Base-by-base conservation (phyloP, 2,329 filamentous ascomycete genomes). In the Fusarium sp. region DNA sequence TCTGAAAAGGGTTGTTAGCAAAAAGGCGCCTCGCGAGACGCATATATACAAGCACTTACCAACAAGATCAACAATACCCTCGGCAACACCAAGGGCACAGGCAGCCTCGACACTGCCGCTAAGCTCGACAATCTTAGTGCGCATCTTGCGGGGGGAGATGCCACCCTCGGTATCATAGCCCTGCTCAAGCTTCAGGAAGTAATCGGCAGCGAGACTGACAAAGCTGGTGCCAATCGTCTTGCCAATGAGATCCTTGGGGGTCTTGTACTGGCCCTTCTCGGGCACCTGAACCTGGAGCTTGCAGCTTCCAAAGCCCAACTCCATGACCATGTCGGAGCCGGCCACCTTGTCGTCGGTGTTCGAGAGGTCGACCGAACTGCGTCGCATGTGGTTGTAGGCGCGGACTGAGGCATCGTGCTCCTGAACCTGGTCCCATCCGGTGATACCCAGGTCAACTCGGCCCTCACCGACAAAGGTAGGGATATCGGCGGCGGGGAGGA, bases 281-380 rank as follows among this genome's bases (percentile, higher is more conserved):
- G 96, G 96, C 2, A 97, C 95, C 84, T 99, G 96, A n/a, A 98
- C 95, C 85, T 98, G 96, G 78, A 99, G 88, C 84, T 93, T 96
- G 87, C 96, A 99, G 72, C 86, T 88, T 52, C 96, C 96, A 81
- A 99, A 99, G 37, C 92, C 94, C 20, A 99, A 89, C 77, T 98
- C 94, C 85, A 99, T 88, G 58, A 99, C 89, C 78, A 96, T 94
- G 78, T 96, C 93, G 66, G 96, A 95, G 66, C 91, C 91, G 4
- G 88, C 87, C 29, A 84, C 83, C 59, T 84, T 82, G 79, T 88
- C 81, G 77, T 86, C 66, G 14, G 54, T 47, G 8, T 50, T 50
- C 9, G 70, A 71, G 20, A 70, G 24, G 65, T 77, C 77, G 29
- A 79, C 76, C 9, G 88, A 87, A 69, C 86, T 85, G 45, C 85